These are phyloP conservation scores for Cercospora sp. DNA, from an alignment of 2,329 filamentous ascomycete genomes.

Conservation along the genomic window DNA sequence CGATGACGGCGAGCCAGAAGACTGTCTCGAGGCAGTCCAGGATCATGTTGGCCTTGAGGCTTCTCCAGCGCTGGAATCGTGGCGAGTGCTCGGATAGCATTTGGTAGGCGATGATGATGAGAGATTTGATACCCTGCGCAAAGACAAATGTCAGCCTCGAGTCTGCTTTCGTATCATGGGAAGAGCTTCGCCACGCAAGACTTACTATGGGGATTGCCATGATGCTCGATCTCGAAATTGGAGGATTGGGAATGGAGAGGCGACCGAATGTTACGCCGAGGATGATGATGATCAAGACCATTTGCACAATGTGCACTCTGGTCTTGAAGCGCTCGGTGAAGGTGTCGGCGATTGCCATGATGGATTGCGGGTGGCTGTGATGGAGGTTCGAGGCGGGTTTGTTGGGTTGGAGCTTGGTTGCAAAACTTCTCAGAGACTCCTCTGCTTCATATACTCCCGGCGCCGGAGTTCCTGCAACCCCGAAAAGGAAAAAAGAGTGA, in stretches of 20 bases:
- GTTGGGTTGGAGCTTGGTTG: not conserved
- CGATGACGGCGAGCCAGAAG: conserved; percentile 46
- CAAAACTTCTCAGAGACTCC: not conserved
- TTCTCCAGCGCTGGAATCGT: conserved; percentile 42
- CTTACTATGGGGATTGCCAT: conserved; percentile 24
- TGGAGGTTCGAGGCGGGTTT: not conserved
- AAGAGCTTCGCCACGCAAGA: not conserved
- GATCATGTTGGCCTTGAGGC: conserved; percentile 46
- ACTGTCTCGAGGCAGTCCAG: conserved; percentile 47
- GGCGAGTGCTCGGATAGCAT: conserved; percentile 43
- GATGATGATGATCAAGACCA: conserved; percentile 18
- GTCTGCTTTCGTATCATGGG: not conserved
- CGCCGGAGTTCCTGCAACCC: not conserved
- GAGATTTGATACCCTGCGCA: conserved; percentile 39
- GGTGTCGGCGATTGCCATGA: conserved; percentile 12
- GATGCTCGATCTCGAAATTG: conserved; percentile 23
- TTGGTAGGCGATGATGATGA: conserved; percentile 47
- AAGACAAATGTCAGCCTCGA: not conserved
- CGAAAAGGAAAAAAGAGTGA: not conserved
- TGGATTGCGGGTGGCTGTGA: not conserved
- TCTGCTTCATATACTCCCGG: not conserved
- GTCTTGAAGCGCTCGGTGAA: conserved; percentile 22
- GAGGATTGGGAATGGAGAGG: conserved; percentile 24
- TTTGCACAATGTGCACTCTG: conserved; percentile 23
- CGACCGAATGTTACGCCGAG: conserved; percentile 22